These are phyloP conservation scores for Leccinum incarnatum DNA, from an alignment of 768 basidiomycete genomes.

Conservation along the genomic window DNA sequence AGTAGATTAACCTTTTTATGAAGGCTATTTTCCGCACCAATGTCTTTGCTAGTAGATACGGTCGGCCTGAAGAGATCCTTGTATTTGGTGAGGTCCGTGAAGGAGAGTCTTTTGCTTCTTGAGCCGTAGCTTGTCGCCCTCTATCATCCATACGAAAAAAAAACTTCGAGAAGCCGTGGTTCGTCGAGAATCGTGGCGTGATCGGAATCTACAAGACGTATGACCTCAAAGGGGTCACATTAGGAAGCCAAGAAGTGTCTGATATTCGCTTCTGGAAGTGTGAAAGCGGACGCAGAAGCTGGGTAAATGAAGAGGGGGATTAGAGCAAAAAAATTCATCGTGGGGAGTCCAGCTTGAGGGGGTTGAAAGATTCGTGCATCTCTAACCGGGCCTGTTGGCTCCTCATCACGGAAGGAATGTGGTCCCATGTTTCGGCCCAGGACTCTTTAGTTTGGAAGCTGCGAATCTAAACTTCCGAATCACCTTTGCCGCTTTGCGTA, in stretches of 20 bases:
- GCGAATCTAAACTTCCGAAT: no score
- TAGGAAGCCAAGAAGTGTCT: slow-evolving; percentile 4
- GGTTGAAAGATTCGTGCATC: neutral
- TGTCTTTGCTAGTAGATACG: neutral
- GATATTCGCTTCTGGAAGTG: neutral
- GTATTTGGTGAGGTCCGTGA: no score
- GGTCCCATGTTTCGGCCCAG: neutral
- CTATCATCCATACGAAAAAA: slow-evolving; percentile 12
- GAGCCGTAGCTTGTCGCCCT: slow-evolving; percentile 17
- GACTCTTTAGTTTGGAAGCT: neutral
- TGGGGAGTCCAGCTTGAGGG: no score
- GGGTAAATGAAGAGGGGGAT: neutral
- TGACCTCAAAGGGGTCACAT: slow-evolving; percentile 17
- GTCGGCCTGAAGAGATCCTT: neutral
- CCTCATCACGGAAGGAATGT: neutral
- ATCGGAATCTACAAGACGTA: slow-evolving; percentile 14
- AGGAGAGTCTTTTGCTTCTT: neutral
- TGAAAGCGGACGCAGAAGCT: neutral
- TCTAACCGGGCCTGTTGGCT: no score
- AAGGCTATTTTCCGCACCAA: neutral
- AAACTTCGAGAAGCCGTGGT: slow-evolving; percentile 15
- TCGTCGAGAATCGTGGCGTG: slow-evolving; percentile 16
- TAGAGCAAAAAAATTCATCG: neutral
- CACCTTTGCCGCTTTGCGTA: neutral
- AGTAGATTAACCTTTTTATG: neutral